phyloP scores from a whole-genome alignment of 805 yeast genomes.

The Candida silvatica region DNA sequence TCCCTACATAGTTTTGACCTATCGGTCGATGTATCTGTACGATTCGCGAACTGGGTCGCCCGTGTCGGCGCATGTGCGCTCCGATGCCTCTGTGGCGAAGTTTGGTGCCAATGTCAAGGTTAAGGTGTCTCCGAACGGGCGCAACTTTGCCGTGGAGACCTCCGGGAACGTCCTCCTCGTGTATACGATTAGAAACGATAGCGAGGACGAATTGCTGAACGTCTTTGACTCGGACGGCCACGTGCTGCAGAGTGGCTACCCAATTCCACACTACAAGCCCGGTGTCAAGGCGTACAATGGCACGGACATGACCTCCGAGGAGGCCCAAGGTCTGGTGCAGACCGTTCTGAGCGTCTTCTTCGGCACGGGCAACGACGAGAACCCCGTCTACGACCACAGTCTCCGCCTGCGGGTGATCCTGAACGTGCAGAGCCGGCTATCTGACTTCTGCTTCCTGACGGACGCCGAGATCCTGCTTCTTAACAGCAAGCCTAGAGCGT shows the following conservation, averaged over 20 bases:
- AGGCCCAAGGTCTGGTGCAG: conserved; percentile 13
- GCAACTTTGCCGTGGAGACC: conserved; percentile 33
- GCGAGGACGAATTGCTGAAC: conserved; percentile 22
- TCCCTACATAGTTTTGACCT: conserved; percentile 28
- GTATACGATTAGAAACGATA: conserved; percentile 29
- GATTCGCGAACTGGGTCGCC: conserved; percentile 36
- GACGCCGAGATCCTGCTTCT: conserved; percentile 20
- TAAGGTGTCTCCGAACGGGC: conserved; percentile 27
- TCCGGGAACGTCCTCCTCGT: conserved; percentile 30
- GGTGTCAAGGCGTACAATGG: conserved; percentile 8
- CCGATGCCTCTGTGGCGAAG: conserved; percentile 31
- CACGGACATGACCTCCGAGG: conserved; percentile 3
- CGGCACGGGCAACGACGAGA: conserved; percentile 13
- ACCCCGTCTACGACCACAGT: conserved; percentile 24
- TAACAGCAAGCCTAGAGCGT: conserved; percentile 25
- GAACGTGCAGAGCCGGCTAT: conserved; percentile 24
- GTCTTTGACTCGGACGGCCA: conserved; percentile 22
- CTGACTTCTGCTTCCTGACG: conserved; percentile 20
- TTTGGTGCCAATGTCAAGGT: conserved; percentile 39
- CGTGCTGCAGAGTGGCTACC: conserved; percentile 25
- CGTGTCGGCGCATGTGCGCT: conserved; percentile 37
- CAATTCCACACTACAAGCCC: conserved; percentile 6
- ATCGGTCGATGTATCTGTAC: conserved; percentile 29
- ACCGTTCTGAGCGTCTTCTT: conserved; percentile 20
- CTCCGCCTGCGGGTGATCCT: conserved; percentile 26